These are phyloP conservation scores for Begonia fuchsioides DNA, from an alignment of 306 rosid species.

Conservation along the genomic window DNA sequence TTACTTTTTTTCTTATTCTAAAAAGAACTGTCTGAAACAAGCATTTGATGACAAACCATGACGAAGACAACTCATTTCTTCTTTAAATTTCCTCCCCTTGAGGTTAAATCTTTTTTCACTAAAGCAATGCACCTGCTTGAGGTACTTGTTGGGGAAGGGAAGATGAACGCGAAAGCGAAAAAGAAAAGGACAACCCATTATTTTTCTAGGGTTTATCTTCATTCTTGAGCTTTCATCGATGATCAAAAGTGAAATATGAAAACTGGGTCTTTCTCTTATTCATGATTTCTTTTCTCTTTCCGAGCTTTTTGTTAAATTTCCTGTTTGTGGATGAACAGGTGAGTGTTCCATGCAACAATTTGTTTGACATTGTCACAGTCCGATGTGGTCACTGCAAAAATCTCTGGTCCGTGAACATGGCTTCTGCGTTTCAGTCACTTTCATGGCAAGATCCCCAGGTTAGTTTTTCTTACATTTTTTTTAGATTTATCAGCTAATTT, in stretches of 20 bases:
- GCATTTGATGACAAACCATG: constrained; percentile 8
- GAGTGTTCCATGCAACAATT: constrained; percentile 97
- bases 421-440: constrained; percentile 85
- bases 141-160: background rate
- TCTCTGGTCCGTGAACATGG: constrained; percentile 99
- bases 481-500: constrained; percentile 10
- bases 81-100: constrained; percentile 19
- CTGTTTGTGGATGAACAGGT: constrained; percentile 33
- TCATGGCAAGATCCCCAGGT: constrained; percentile 91
- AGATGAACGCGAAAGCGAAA: background rate
- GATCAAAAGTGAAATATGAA: background rate
- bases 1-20: too few species aligned
- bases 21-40: too few species aligned
- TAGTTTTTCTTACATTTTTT: background rate
- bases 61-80: constrained; percentile 37
- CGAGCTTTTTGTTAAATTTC: too few species aligned
- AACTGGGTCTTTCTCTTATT: background rate
- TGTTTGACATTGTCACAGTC: constrained; percentile 90
- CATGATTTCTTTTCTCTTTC: too few species aligned
- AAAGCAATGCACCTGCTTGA: too few species aligned
- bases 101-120: background rate
- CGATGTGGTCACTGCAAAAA: constrained; percentile 99
- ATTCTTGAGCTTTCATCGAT: background rate
- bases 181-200: too few species aligned
- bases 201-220: too few species aligned